phyloP scores from a whole-genome alignment of 139 green algal genomes.

The Chlamydomonas sp. region DNA sequence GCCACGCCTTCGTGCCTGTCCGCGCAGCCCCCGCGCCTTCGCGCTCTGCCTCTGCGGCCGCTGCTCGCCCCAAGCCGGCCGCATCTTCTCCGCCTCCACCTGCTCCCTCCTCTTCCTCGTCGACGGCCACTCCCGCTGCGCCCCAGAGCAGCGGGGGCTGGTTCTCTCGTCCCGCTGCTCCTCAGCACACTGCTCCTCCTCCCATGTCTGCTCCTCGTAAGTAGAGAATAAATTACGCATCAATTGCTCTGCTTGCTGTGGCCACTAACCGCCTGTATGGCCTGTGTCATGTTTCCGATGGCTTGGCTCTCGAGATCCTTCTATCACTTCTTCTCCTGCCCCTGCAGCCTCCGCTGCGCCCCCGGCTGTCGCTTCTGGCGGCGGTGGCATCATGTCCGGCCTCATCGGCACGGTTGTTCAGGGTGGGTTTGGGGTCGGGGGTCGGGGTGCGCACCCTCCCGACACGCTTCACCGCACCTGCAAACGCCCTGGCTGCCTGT shows the following conservation, averaged over 20 bases:
- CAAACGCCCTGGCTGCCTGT: too few relatives aligned
- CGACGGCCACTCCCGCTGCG: constrained; percentile 3
- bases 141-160: constrained; percentile 32
- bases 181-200: constrained; percentile 20
- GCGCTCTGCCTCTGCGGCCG: constrained; percentile 28
- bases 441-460: too few relatives aligned
- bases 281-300: background rate
- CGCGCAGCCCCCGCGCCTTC: constrained; percentile 34
- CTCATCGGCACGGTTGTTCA: constrained; percentile 83
- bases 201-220: constrained; percentile 32
- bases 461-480: too few relatives aligned
- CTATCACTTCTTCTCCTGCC: background rate
- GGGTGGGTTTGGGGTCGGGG: constrained; percentile 47
- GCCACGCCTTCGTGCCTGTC: too few relatives aligned
- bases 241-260: background rate
- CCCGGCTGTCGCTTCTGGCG: constrained; percentile 45
- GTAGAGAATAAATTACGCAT: background rate
- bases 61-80: constrained; percentile 39
- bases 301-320: background rate
- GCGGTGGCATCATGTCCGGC: constrained; percentile 84
- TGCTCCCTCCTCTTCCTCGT: background rate
- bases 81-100: constrained; percentile 22
- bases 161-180: constrained; percentile 39
- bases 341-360: constrained; percentile 40
- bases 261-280: background rate